A percentile compares a stretch with the other conserved stretches of the same genome.
phyloP scores from a whole-genome alignment of 2,329 filamentous ascomycete species.

The Periconia digitata region DNA sequence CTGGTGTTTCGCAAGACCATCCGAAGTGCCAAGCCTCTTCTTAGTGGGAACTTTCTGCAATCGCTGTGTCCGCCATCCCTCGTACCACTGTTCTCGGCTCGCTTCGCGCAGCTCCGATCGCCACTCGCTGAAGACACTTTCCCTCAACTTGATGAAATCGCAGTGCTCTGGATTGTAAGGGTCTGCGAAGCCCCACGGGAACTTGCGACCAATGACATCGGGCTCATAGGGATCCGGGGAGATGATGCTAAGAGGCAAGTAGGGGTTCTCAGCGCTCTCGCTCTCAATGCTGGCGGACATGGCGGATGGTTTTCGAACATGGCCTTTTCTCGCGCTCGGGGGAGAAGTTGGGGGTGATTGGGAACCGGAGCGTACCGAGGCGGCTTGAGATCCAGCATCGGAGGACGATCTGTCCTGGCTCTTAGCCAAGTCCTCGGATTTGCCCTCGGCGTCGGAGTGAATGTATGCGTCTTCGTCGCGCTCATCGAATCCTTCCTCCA shows the following conservation, averaged over 20 bases:
- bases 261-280: conserved; percentile 56
- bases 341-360: conserved; percentile 38
- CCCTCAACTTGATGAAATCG: conserved; percentile 88
- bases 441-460: conserved; percentile 37
- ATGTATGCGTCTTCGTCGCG: conserved; percentile 53
- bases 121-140: conserved; percentile 93
- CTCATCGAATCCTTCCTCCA: conserved; percentile 51
- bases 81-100: conserved; percentile 91
- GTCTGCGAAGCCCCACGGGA: conserved; percentile 96
- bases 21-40: conserved; percentile 29
- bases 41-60: conserved; percentile 36
- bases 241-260: conserved; percentile 87
- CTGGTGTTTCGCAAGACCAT: conserved; percentile 28
- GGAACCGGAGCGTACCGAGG: conserved; percentile 33
- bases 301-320: conserved; percentile 45
- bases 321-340: conserved; percentile 33
- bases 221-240: conserved; percentile 91
- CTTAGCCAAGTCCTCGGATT: conserved; percentile 42
- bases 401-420: conserved; percentile 42
- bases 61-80: conserved; percentile 78
- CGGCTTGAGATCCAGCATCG: conserved; percentile 37
- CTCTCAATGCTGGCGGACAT: conserved; percentile 43
- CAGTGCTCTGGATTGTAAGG: conserved; percentile 90
- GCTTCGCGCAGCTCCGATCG: conserved; percentile 85
- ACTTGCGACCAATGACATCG: conserved; percentile 76